Conservation (phyloP, 371 early-diverging fungal genomes). For the Basidiobolus meristosporus region DNA sequence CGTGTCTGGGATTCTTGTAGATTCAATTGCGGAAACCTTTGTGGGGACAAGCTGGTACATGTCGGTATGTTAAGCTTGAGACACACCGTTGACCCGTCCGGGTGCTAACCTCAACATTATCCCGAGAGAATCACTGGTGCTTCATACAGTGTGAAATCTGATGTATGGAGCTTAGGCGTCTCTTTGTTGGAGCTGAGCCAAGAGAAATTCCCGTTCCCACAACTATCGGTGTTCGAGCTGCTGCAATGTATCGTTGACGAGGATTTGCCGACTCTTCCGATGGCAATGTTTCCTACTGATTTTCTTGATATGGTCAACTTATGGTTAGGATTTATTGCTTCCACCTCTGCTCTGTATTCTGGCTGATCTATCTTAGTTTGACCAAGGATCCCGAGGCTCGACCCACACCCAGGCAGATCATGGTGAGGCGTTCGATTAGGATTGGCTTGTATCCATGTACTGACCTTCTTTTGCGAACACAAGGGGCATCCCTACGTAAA, state of each 20-base stretch:
- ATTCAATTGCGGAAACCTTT: not conserved
- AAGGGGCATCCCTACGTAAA: too few relatives aligned
- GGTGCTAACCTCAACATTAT: slow-evolving; percentile 11
- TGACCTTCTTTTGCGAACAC: too few relatives aligned
- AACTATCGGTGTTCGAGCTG: slow-evolving; percentile 73
- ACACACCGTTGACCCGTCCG: not conserved
- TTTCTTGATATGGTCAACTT: slow-evolving; percentile 56
- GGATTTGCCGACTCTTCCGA: slow-evolving; percentile 68
- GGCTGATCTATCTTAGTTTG: too few relatives aligned
- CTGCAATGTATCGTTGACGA: slow-evolving; percentile 85
- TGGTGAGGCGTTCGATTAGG: too few relatives aligned
- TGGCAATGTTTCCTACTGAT: slow-evolving; percentile 39
- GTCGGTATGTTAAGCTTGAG: slow-evolving; percentile 11
- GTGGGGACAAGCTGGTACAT: not conserved
- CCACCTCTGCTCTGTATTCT: too few relatives aligned
- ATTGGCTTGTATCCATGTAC: too few relatives aligned
- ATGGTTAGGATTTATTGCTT: too few relatives aligned
- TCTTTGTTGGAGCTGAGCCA: slow-evolving; percentile 83
- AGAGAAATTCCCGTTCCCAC: slow-evolving; percentile 76
- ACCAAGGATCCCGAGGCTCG: too few relatives aligned
- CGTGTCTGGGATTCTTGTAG: not conserved
- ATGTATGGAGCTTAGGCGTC: slow-evolving; percentile 90
- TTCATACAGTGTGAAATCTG: slow-evolving; percentile 78
- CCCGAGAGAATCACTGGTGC: slow-evolving; percentile 92
- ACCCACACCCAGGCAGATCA: too few relatives aligned